Evolutionary conservation across 1,284 basidiomycete genomes (phyloP).

Genomic region (Pascua guehoae): DNA sequence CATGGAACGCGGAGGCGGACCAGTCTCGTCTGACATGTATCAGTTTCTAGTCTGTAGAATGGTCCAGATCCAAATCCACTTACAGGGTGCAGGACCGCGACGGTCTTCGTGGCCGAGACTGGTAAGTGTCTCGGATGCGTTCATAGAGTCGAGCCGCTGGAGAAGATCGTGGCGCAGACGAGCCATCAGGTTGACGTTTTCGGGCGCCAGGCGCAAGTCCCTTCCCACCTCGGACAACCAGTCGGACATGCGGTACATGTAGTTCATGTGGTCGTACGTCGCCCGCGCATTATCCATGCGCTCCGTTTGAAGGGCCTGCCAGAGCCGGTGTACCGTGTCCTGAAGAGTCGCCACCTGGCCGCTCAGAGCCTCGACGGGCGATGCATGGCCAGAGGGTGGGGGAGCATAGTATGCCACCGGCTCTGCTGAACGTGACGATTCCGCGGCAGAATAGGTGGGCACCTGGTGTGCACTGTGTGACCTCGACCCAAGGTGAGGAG

Average conservation of each 20-base stretch:
- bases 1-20: background rate
- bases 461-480: slow-evolving; percentile 11
- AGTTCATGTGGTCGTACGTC: slow-evolving; percentile 30
- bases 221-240: slow-evolving; percentile 1
- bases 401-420: slow-evolving; percentile 22
- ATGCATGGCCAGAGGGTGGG: slow-evolving; percentile 11
- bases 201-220: background rate
- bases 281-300: slow-evolving; percentile 29
- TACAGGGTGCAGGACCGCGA: background rate
- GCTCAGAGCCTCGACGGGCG: slow-evolving; percentile 16
- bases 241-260: slow-evolving; percentile 33
- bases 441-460: slow-evolving; percentile 1
- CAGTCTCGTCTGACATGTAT: background rate
- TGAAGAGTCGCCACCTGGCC: slow-evolving; percentile 31
- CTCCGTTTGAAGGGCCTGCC: slow-evolving; percentile 28
- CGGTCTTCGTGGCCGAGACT: slow-evolving; percentile 3
- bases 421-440: slow-evolving; percentile 20
- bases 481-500: slow-evolving; percentile 5
- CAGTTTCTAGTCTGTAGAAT: background rate
- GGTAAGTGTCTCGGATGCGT: background rate
- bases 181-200: background rate
- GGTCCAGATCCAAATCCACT: background rate
- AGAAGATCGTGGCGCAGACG: slow-evolving; percentile 4
- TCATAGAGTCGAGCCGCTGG: slow-evolving; percentile 3
- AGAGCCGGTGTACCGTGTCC: slow-evolving; percentile 27